phyloP scores from a whole-genome alignment of 139 green algal species.

The Coelastrella sp. region DNA sequence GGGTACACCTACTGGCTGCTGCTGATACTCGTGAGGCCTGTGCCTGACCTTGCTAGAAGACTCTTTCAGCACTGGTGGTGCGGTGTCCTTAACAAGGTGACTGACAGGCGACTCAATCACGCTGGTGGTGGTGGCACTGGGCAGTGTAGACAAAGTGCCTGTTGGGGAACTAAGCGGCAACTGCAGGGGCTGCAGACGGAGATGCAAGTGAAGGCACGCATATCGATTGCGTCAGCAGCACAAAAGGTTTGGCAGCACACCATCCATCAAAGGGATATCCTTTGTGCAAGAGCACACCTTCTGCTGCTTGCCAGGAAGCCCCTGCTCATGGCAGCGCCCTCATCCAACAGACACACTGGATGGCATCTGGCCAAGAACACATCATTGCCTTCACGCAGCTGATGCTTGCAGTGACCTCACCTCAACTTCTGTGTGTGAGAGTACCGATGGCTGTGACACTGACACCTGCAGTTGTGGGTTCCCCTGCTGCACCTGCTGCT shows the following conservation, averaged over 20 bases:
- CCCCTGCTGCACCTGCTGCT: not conserved
- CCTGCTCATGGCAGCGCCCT: no score
- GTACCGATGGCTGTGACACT: not conserved
- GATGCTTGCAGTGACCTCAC: not conserved
- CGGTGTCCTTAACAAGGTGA: not conserved
- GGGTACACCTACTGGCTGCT: no score
- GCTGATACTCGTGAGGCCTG: no score
- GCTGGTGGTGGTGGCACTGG: slow-evolving; percentile 28
- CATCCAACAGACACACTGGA: no score
- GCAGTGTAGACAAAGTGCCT: slow-evolving; percentile 36
- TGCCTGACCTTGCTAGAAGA: not conserved
- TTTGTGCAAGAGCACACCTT: no score
- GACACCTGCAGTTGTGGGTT: not conserved
- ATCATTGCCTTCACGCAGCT: not conserved
- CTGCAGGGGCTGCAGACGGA: slow-evolving; percentile 22
- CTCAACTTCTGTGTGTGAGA: slow-evolving; percentile 28
- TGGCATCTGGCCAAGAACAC: no score
- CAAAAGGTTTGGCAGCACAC: no score
- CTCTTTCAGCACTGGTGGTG: not conserved
- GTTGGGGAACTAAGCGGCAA: slow-evolving; percentile 15
- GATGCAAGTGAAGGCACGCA: not conserved
- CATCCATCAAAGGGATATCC: no score
- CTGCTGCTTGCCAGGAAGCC: no score
- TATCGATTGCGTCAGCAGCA: not conserved
- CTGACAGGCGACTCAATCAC: slow-evolving; percentile 14